Base-by-base conservation (phyloP, 2,329 filamentous ascomycete genomes). In the Thermochaetoides dissita region DNA sequence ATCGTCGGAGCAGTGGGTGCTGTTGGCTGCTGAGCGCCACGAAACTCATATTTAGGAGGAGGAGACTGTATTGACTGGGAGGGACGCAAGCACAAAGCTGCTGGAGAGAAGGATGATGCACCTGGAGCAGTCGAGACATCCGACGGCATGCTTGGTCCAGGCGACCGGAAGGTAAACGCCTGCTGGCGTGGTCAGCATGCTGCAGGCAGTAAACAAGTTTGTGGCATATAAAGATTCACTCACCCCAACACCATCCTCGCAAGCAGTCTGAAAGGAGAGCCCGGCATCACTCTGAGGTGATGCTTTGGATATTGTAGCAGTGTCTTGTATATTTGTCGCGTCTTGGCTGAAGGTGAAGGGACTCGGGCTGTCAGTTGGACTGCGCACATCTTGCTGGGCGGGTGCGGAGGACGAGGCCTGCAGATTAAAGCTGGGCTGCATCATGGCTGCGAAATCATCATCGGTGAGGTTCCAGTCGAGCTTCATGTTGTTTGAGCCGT, bases 381-480 rank as follows among this genome's bases (percentile, higher is more conserved):
- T 50, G 37, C 54, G 60, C 40, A 65, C 57, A 6, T 58, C 56
- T 43, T 60, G 57, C 44, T 59, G 57, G 12, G 50, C 52, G 34
- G 38, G 10, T 28, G 34, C 12, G 29, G 30, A 36, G 9, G 30
- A 37, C 2, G 36, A 17, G 9, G 17, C 17, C 17, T 24, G 17
- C 17, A 40, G 41, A 9, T 54, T 54, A 40, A 57, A 57, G 2
- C 53, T 46, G 8, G 37, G 40, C 2, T 46, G 45, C 35, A 48
- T 42, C 24, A 47, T 40, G 6, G 17, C 17, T 24, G 45, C 34
- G 30, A 43, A 45, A 3, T 32, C 44, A 7, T 30, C 38, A 17
- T 30, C 34, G 11, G n/a, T 51, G 47, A 55, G 57, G 37, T 60
- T 63, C 67, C 68, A 73, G 45, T 65, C 62, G 49, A 60, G 56